Base-by-base conservation (phyloP, 1,284 basidiomycete genomes). In the Microbotryum intermedium region DNA sequence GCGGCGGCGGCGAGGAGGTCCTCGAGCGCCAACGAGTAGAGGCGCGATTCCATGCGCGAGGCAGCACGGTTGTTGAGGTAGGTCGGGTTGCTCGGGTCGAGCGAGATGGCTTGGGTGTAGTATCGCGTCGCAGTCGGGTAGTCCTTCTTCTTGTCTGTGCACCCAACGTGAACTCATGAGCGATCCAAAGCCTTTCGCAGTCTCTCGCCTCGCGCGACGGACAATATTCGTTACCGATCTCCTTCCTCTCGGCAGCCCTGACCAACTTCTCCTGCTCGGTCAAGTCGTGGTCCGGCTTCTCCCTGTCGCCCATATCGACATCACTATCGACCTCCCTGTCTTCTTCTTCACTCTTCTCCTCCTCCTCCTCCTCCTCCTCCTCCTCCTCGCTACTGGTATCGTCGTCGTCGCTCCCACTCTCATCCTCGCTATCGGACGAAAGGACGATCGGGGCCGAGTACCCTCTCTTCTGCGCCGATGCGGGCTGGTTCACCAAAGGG, bases 31-130 rank as follows among this genome's bases (percentile, higher is more conserved):
- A 78, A 76, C 43, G 81, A 79, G 78, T 87, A 92, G 49, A 81
- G 81, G 72, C 89, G 89, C 57, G 88, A 72, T 0, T 83, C 81
- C 83, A 93, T 92, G 71, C 86, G 83, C 4, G 89, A 85, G 3
- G 90, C 90, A 1, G 89, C 89, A 47, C 90, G 83, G 74, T 93
- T 93, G 18, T 87, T 87, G 61, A 86, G 78, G 71, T 87, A 90
- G 0, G 86, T 80, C 2, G 88, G 83, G 71, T 90, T 85, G 5
- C 79, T 72, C 0, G 85, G 78, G 62, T 84, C 83, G 59, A 86
- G 75, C 61, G 83, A 79, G 71, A 87, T 85, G n/a, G 88, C 89
- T 68, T 83, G 79, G 51, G 83, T 81, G 75, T 92, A 92, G 9
- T 82, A 75, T n/a, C 83, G 81, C 64, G 89, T 82, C 18, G 90